phyloP scores from a whole-genome alignment of 805 yeast species.

The Metschnikowia cubensis region DNA sequence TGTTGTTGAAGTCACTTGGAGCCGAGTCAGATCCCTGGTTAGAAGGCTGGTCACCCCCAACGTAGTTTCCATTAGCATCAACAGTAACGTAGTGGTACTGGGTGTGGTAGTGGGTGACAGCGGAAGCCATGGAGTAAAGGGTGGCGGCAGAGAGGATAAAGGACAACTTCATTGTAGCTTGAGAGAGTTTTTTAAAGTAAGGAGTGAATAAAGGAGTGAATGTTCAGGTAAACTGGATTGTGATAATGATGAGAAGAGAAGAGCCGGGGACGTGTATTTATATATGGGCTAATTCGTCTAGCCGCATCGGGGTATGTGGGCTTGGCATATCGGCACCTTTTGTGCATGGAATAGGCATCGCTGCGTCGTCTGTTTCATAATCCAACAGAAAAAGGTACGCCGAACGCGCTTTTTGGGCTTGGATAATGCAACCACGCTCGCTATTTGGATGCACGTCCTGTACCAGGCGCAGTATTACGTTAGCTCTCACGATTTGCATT shows the following conservation, averaged over 20 bases:
- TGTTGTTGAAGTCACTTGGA: too few relatives aligned
- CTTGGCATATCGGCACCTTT: neutral
- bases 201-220: slow-evolving; percentile 1
- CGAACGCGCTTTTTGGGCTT: neutral
- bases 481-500: neutral
- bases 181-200: neutral
- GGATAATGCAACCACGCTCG: neutral
- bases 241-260: neutral
- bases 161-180: slow-evolving; percentile 3
- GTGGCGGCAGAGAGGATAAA: slow-evolving; percentile 18
- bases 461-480: neutral
- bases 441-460: neutral
- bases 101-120: slow-evolving; percentile 27
- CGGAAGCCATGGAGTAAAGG: slow-evolving; percentile 20
- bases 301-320: slow-evolving; percentile 1
- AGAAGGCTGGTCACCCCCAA: slow-evolving; percentile 4
- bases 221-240: neutral
- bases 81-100: slow-evolving; percentile 25
- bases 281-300: neutral
- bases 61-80: slow-evolving; percentile 14
- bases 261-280: neutral
- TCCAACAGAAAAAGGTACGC: neutral
- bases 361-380: neutral
- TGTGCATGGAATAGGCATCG: neutral
- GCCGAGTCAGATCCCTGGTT: neutral